Evolutionary conservation across 2,329 filamentous ascomycete species (phyloP), one percentile per base, ranked within the genome.

Genomic region (Bipolaris zeicola): DNA sequence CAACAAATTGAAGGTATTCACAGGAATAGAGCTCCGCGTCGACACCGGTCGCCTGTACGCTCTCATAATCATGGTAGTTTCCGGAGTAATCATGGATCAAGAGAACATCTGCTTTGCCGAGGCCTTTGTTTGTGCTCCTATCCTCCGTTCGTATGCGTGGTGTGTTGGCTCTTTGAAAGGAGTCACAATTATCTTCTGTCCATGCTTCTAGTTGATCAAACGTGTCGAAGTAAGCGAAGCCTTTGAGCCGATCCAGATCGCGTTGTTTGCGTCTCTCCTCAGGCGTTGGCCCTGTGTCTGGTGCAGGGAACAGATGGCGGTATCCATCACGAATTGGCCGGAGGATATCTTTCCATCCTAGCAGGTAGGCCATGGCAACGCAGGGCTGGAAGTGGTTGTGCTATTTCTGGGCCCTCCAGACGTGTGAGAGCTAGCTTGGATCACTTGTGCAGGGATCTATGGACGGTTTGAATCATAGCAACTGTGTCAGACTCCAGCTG

Each of bases 41-140:
- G 1, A 77, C 56, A 5, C 67, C 67, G 38, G 57, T 47, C 11
- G 66, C 70, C 36, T 77, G 75, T 10, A 65, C 64, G 31, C 68
- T 67, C 60, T 81, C 79, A 28, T 79, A 79, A 11, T 75, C 71
- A 45, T 80, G 78, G 60, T 81, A 81, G 44, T 77, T 78, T 5
- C 79, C 79, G 26, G 73, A 63, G 46, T 73, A 76, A 55, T 77
- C 77, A 48, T 77, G 75, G 34, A 76, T 75, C n/a, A 79, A 58
- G 3, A 75, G 64, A 11, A 76, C 49, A 26, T 60, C 65, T 16
- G 73, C 58, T 28, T 66, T 72, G 5, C 24, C 50, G 11, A 38
- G 22, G 10, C 42, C 11, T 1, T 42, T 36, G 11, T 52, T 13
- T 5, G 52, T 39, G 5, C 8, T n/a, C 18, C n/a, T 3, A 20